These are phyloP conservation scores for Cryptosporidium viatorum DNA, from an alignment of 169 alveolate genomes.

Conservation along the genomic window DNA sequence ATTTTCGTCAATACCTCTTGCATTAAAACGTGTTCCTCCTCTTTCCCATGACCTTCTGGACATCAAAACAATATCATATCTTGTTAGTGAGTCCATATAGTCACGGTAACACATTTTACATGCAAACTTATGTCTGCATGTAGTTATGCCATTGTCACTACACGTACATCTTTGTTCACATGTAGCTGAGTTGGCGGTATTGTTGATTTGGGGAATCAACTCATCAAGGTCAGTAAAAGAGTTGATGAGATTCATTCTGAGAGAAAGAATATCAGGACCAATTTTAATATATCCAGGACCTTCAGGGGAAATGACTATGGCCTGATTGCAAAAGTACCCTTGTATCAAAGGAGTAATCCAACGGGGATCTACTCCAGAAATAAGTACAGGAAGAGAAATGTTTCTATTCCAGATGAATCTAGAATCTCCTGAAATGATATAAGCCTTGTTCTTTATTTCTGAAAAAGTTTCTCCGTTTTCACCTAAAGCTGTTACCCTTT, in stretches of 20 bases:
- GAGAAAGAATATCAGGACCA: constrained; percentile 39
- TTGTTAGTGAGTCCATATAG: constrained; percentile 42
- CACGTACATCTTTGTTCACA: constrained; percentile 27
- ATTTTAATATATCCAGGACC: constrained; percentile 64
- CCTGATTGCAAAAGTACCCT: constrained; percentile 79
- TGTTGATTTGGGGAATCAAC: background rate
- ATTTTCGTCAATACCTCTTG: constrained; percentile 95
- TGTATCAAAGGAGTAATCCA: constrained; percentile 85
- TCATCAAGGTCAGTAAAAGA: constrained; percentile 42
- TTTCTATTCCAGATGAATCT: constrained; percentile 63
- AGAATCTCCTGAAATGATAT: constrained; percentile 49
- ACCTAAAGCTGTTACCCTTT: constrained; percentile 29
- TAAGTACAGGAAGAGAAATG: constrained; percentile 43
- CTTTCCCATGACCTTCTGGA: constrained; percentile 91
- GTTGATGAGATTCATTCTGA: constrained; percentile 49
- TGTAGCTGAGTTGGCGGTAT: background rate
- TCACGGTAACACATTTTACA: constrained; percentile 64
- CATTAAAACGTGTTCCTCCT: constrained; percentile 93
- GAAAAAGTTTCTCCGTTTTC: constrained; percentile 8
- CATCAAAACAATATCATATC: constrained; percentile 79
- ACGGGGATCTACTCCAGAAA: constrained; percentile 76
- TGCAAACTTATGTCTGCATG: background rate
- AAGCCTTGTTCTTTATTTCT: constrained; percentile 30
- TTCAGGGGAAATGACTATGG: constrained; percentile 53
- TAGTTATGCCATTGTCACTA: background rate